A percentile compares a stretch with the other conserved stretches of the same genome.
These are phyloP conservation scores for Backusella circina DNA, from an alignment of 192 early-diverging fungal species.

Conservation along the genomic window DNA sequence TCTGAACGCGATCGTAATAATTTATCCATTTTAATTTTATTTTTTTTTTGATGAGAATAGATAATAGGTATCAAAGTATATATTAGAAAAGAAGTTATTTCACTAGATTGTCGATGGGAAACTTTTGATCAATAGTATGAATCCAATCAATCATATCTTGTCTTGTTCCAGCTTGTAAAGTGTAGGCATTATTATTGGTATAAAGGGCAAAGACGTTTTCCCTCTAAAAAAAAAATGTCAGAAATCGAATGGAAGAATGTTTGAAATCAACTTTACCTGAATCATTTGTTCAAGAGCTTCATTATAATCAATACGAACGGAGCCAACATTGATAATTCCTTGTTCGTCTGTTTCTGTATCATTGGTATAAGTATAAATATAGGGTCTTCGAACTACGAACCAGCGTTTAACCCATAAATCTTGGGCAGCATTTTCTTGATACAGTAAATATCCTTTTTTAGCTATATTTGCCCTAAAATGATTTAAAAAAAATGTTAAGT, in stretches of 20 bases:
- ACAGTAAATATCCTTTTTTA: constrained; percentile 53
- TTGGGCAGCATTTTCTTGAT: constrained; percentile 47
- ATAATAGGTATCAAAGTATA: neutral
- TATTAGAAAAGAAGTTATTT: neutral
- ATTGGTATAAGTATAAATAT: constrained; percentile 72
- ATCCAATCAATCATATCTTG: constrained; percentile 71
- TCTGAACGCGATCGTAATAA: neutral
- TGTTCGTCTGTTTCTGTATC: constrained; percentile 59
- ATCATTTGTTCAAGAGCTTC: constrained; percentile 56
- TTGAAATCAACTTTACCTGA: constrained; percentile 52
- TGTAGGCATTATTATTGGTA: constrained; percentile 58
- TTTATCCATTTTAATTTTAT: neutral
- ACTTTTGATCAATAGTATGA: constrained; percentile 40
- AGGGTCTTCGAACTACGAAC: constrained; percentile 81
- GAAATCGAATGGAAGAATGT: neutral
- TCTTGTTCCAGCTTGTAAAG: constrained; percentile 60
- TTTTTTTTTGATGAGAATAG: neutral
- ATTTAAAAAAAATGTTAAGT: neutral
- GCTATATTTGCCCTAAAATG: constrained; percentile 44
- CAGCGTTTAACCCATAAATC: constrained; percentile 73
- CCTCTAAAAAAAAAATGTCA: constrained; percentile 34
- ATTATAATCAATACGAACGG: constrained; percentile 64
- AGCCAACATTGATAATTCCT: constrained; percentile 70
- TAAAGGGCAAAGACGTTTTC: constrained; percentile 67
- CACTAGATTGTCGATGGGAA: constrained; percentile 24